Conservation (phyloP, 1,139 yeast genomes). For the Blastobotrys persicus region DNA sequence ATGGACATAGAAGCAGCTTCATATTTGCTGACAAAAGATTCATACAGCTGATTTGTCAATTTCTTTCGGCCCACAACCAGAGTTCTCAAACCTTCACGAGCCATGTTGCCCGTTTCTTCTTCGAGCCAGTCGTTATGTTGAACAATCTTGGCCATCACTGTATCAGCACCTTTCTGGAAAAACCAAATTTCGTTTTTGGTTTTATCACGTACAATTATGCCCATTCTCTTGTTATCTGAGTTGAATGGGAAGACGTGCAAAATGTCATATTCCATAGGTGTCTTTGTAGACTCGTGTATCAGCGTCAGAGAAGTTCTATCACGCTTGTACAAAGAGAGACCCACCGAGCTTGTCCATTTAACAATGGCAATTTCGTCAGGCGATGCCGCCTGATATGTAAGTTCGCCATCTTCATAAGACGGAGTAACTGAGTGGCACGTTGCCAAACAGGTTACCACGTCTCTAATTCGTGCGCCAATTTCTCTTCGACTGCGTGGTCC, state of each 20-base stretch:
- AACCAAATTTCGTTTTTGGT: conserved; percentile 74
- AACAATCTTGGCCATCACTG: conserved; percentile 87
- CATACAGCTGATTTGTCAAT: conserved; percentile 52
- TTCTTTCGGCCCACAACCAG: conserved; percentile 85
- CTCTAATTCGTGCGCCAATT: conserved; percentile 71
- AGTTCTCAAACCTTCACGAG: conserved; percentile 95
- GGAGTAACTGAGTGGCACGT: conserved; percentile 97
- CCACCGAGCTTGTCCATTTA: conserved; percentile 83
- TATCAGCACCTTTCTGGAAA: conserved; percentile 92
- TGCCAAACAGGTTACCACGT: conserved; percentile 76
- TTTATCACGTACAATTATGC: conserved; percentile 69
- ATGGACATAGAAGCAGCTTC: conserved; percentile 73
- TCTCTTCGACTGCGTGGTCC: conserved; percentile 54
- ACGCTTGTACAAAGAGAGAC: conserved; percentile 72
- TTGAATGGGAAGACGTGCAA: conserved; percentile 88
- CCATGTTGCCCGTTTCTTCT: conserved; percentile 97
- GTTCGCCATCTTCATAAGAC: conserved; percentile 57
- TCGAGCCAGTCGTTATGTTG: conserved; percentile 91
- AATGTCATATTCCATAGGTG: conserved; percentile 59
- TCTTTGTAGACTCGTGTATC: conserved; percentile 59
- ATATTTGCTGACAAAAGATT: conserved; percentile 62
- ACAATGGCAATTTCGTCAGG: conserved; percentile 99
- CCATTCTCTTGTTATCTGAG: conserved; percentile 96
- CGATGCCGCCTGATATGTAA: conserved; percentile 94
- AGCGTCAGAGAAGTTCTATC: conserved; percentile 75